phyloP scores from a whole-genome alignment of 2,329 filamentous ascomycete genomes.

The Fusarium chlamydosporum region DNA sequence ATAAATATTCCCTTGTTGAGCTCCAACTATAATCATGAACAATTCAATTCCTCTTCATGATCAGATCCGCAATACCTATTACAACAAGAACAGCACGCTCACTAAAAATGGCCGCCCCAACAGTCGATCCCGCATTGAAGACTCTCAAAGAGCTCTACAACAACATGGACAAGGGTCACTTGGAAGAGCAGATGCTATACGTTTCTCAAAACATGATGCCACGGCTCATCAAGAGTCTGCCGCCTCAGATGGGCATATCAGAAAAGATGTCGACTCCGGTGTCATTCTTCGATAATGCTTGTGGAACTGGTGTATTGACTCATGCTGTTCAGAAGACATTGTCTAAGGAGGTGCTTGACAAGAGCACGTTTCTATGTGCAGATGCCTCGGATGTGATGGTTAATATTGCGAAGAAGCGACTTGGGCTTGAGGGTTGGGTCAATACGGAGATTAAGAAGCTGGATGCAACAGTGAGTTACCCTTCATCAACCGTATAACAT shows the following conservation, averaged over 20 bases:
- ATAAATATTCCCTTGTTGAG: constrained; percentile 9
- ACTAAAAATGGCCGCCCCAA: constrained; percentile 27
- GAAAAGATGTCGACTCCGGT: constrained; percentile 51
- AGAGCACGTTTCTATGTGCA: constrained; percentile 64
- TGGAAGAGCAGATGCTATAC: constrained; percentile 41
- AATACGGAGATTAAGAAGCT: constrained; percentile 60
- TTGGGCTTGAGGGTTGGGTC: constrained; percentile 61
- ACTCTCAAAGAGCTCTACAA: constrained; percentile 39
- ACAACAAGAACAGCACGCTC: background rate
- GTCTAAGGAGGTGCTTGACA: constrained; percentile 55
- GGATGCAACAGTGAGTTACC: constrained; percentile 62
- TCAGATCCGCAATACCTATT: background rate
- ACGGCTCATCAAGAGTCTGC: constrained; percentile 39
- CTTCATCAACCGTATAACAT: fast-evolving
- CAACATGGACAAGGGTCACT: constrained; percentile 25
- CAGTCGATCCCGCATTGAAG: constrained; percentile 13
- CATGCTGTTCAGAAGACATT: constrained; percentile 60
- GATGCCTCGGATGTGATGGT: constrained; percentile 63
- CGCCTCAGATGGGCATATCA: constrained; percentile 49
- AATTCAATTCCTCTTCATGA: background rate
- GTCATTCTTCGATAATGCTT: constrained; percentile 66
- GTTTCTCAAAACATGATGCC: constrained; percentile 41
- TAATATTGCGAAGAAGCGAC: constrained; percentile 57
- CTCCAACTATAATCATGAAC: fast-evolving
- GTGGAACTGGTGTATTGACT: constrained; percentile 66